phyloP scores from a whole-genome alignment of 1,284 basidiomycete species.

The Cutaneotrichosporon curvatum region DNA sequence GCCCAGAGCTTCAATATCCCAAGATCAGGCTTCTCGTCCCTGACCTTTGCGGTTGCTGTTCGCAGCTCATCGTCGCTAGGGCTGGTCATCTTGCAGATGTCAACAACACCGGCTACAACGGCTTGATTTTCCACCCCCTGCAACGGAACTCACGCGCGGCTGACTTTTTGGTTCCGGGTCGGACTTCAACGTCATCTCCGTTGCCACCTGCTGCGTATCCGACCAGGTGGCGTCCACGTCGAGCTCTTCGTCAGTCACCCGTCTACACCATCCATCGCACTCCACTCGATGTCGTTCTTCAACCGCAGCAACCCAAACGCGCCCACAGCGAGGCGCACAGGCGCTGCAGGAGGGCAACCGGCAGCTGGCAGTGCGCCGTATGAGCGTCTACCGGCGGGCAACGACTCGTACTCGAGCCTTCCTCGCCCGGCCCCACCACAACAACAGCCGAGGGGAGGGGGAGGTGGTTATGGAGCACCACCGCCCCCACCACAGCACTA shows the following conservation, averaged over 20 bases:
- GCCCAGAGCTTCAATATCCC: constrained; percentile 66
- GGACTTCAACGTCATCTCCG: constrained; percentile 1
- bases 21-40: constrained; percentile 55
- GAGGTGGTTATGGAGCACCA: constrained; percentile 2
- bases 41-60: constrained; percentile 45
- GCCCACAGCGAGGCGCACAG: constrained; percentile 29
- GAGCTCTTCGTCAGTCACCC: neutral
- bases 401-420: constrained; percentile 16
- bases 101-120: neutral
- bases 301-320: constrained; percentile 40
- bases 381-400: constrained; percentile 32
- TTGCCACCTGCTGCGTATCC: neutral
- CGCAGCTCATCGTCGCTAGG: constrained; percentile 50
- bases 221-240: neutral
- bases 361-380: constrained; percentile 22
- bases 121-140: too few relatives aligned
- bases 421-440: constrained; percentile 20
- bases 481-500: constrained; percentile 3
- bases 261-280: neutral
- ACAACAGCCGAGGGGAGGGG: constrained; percentile 6
- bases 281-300: constrained; percentile 21
- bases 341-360: constrained; percentile 6
- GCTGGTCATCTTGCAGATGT: constrained; percentile 1
- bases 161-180: constrained; percentile 4
- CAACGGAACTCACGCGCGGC: too few relatives aligned